Evolutionary conservation across 176 grass and related monocot genomes (phyloP), one percentile per base, ranked within the genome.

Genomic region (Raddia distichophylla): DNA sequence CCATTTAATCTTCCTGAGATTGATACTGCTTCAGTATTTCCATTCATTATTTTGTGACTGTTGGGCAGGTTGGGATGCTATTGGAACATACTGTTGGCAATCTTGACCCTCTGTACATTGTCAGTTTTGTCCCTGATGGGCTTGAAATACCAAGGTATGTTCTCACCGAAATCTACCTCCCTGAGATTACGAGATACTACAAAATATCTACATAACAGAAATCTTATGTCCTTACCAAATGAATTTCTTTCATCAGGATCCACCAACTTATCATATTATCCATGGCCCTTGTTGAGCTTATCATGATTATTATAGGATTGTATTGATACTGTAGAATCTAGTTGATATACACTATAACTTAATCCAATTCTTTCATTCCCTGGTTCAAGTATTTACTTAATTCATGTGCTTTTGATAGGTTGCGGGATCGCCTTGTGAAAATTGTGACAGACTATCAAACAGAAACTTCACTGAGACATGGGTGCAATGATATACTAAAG

Each of bases 401-500:
- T 48, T 16, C 8, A 74, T 3, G 7, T 13, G 32, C 44, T 89
- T 68, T 74, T 87, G 51, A 72, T 68, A 99, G 96, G 70, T 90
- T 99, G 87, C 82, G 96, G 65, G 93, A 91, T 83, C 85, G 91
- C 52, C 93, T 99, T 74, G 96, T 99, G 50, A 99, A 99, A 77
- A 95, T 99, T 80, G 94, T 99, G 54, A 95, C 93, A 10, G 91
- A 99, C 79, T 99, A 99, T 78, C 88, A 93, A 82, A 99, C 96
- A 45, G 96, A 99, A 88, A 99, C 92, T 53, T 99, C 96, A 55
- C 85, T 99, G 51, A 80, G 96, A 42, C 86, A 95, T 69, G 96
- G 96, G 78, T 99, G 96, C 82, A 99, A 99, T 35, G 93, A 91
- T 89, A 99, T 99, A 82, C 90, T 99, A 44, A 99, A 95, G 96